Evolutionary conservation across 2,329 filamentous ascomycete genomes (phyloP).

Genomic region (Diaporthe citri): DNA sequence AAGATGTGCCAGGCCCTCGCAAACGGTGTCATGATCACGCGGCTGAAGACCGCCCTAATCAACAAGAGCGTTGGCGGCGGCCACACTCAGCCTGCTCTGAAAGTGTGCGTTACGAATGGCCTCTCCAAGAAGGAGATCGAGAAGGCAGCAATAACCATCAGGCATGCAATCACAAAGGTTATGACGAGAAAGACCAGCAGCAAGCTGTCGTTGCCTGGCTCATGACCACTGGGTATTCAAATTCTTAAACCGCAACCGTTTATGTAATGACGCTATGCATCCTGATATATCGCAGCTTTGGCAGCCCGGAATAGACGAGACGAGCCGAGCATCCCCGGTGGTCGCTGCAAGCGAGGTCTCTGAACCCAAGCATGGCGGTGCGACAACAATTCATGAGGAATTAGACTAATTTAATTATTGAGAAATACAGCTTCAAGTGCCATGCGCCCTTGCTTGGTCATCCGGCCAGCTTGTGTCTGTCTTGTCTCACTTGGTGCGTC

Average conservation of each 20-base stretch:
- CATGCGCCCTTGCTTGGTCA: constrained; percentile 7
- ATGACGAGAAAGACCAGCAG: constrained; percentile 74
- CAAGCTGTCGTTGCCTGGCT: constrained; percentile 53
- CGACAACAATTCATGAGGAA: not conserved
- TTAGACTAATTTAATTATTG: constrained; percentile 37
- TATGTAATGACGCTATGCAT: not conserved
- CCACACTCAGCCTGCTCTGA: constrained; percentile 83
- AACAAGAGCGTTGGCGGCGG: constrained; percentile 72
- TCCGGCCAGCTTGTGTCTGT: constrained; percentile 2
- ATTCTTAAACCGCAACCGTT: not conserved
- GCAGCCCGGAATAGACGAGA: not conserved
- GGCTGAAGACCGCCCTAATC: constrained; percentile 83
- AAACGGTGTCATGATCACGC: constrained; percentile 90
- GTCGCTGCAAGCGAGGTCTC: not conserved
- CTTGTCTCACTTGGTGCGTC: constrained; percentile 22
- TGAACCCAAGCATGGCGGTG: not conserved
- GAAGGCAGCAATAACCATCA: constrained; percentile 88
- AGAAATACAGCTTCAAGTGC: constrained; percentile 12
- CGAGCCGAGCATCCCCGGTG: not conserved
- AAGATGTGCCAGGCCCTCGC: constrained; percentile 72
- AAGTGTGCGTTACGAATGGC: constrained; percentile 90
- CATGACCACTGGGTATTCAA: not conserved
- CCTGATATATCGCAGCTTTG: not conserved
- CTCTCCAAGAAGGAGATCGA: constrained; percentile 95
- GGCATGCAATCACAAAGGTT: constrained; percentile 94